Conservation (phyloP, 2,329 filamentous ascomycete species). For the Aphanocladium album region DNA sequence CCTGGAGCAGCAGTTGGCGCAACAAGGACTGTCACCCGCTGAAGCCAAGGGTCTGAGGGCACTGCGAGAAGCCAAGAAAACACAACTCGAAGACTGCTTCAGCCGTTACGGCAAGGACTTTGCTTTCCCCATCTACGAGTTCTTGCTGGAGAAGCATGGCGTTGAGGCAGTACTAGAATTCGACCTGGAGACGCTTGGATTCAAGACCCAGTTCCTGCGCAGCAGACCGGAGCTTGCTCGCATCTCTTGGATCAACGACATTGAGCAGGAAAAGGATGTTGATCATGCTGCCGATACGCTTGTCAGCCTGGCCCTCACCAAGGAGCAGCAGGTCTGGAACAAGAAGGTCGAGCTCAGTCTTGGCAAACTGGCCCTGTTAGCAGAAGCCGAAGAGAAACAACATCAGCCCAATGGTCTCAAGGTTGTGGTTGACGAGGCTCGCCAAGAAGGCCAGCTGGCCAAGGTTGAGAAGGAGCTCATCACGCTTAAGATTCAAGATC, state of each 20-base stretch:
- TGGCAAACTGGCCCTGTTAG: constrained; percentile 74
- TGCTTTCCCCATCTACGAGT: constrained; percentile 74
- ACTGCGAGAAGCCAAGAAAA: constrained; percentile 38
- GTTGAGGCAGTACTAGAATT: constrained; percentile 67
- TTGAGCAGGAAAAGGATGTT: constrained; percentile 71
- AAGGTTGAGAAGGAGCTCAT: constrained; percentile 60
- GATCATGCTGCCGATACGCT: constrained; percentile 67
- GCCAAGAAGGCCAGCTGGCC: constrained; percentile 39
- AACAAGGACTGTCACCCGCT: constrained; percentile 24
- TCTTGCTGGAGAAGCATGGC: constrained; percentile 63
- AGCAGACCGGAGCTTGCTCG: constrained; percentile 67
- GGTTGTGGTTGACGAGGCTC: constrained; percentile 28
- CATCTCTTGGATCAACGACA: constrained; percentile 92
- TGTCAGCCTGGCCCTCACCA: constrained; percentile 60
- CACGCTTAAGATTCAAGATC: constrained; percentile 74
- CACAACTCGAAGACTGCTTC: constrained; percentile 51
- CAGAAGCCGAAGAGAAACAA: constrained; percentile 42
- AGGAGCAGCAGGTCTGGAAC: constrained; percentile 80
- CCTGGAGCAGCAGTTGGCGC: constrained; percentile 25
- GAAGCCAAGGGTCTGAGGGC: constrained; percentile 27
- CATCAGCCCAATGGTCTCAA: constrained; percentile 33
- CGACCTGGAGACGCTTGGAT: constrained; percentile 60
- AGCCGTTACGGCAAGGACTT: constrained; percentile 61
- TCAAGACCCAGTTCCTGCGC: constrained; percentile 74
- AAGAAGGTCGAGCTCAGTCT: constrained; percentile 91